phyloP scores from a whole-genome alignment of 78 protist genomes.

The Dictyostelium firmibasis region DNA sequence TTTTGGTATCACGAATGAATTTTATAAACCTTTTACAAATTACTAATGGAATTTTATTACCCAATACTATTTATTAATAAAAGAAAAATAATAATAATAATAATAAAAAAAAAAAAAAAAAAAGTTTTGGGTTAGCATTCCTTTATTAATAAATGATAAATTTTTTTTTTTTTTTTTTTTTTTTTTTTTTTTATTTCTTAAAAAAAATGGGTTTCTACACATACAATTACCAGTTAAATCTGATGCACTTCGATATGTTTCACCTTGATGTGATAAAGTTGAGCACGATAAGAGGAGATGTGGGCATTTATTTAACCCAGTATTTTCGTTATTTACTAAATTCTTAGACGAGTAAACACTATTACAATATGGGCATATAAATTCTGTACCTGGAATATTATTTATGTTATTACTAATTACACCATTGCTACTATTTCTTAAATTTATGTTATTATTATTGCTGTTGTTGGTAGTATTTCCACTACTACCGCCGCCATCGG shows the following conservation, averaged over 20 bases:
- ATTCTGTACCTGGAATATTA: background rate
- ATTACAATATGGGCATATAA: conserved; percentile 31
- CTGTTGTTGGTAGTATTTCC: background rate
- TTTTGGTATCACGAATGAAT: conserved; percentile 36
- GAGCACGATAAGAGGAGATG: background rate
- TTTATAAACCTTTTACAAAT: conserved; percentile 44
- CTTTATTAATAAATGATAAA: too few species aligned
- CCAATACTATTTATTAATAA: conserved; percentile 13
- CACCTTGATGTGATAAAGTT: background rate
- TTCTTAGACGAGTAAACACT: background rate
- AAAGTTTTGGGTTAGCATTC: too few species aligned
- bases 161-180: background rate
- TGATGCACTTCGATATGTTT: background rate
- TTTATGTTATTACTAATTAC: background rate
- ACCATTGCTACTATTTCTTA: background rate
- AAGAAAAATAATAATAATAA: background rate
- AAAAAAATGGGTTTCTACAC: background rate
- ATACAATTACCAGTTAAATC: conserved; percentile 33
- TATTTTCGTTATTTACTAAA: background rate
- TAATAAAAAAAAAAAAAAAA: background rate
- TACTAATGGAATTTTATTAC: conserved; percentile 37
- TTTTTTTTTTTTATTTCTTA: background rate
- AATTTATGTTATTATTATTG: background rate
- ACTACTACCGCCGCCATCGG: background rate
- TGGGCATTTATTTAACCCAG: background rate